Conservation (phyloP, 768 basidiomycete genomes). For the Clitopilus passeckerianus region DNA sequence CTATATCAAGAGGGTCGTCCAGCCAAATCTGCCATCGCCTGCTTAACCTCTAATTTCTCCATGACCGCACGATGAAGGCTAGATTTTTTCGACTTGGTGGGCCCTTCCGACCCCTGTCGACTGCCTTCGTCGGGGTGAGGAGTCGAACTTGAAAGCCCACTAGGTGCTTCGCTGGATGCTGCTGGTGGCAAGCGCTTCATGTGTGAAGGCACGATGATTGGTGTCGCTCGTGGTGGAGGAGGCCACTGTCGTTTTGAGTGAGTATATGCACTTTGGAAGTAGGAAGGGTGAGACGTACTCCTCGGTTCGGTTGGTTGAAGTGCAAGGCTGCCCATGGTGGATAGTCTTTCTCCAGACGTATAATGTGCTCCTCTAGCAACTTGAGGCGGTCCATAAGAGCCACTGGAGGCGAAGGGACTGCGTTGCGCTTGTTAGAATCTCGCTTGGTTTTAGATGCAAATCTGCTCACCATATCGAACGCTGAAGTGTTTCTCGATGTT, state of each 20-base stretch:
- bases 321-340: conserved; percentile 88
- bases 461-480: conserved; percentile 60
- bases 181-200: conserved; percentile 25
- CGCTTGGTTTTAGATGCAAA: background rate
- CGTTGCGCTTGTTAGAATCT: background rate
- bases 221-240: conserved; percentile 72
- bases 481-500: conserved; percentile 72
- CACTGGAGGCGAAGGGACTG: conserved; percentile 70
- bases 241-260: conserved; percentile 63
- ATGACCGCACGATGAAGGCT: conserved; percentile 72
- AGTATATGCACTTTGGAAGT: too few relatives aligned
- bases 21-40: conserved; percentile 52
- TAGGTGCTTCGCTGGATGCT: background rate
- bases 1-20: background rate
- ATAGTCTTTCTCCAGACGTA: conserved; percentile 74
- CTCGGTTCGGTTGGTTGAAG: conserved; percentile 80
- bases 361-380: conserved; percentile 73
- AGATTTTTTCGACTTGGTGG: conserved; percentile 31
- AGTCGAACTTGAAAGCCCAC: conserved; percentile 1
- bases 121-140: background rate
- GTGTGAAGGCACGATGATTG: conserved; percentile 73
- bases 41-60: conserved; percentile 71
- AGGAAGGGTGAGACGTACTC: conserved; percentile 42
- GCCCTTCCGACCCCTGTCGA: conserved; percentile 1
- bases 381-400: conserved; percentile 61